These are phyloP conservation scores for Epichloe sp. DNA, from an alignment of 2,329 filamentous ascomycete species.

Conservation along the genomic window DNA sequence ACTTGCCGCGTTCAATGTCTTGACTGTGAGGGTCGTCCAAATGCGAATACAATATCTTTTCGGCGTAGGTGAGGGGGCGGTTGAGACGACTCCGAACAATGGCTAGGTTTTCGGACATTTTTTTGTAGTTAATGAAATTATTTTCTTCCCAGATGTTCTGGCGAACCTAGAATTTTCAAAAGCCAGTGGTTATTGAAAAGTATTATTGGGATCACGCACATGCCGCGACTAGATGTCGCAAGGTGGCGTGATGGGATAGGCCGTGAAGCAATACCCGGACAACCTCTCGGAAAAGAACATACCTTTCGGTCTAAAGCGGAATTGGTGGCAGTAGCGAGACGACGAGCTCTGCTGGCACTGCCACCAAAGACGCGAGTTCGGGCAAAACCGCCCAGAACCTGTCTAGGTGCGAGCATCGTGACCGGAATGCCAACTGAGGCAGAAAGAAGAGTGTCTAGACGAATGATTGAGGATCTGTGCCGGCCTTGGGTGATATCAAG, in stretches of 20 bases:
- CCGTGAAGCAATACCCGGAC: not conserved
- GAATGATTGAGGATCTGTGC: conserved; percentile 8
- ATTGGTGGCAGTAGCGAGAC: conserved; percentile 78
- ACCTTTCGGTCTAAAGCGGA: conserved; percentile 84
- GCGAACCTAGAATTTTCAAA: conserved; percentile 43
- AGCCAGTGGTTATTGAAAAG: not conserved
- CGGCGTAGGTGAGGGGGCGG: conserved; percentile 84
- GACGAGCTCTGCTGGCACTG: conserved; percentile 48
- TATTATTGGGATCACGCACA: not conserved
- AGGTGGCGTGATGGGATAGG: not conserved
- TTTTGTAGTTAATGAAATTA: conserved; percentile 99
- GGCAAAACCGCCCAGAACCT: conserved; percentile 52
- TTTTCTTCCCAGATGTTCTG: conserved; percentile 95
- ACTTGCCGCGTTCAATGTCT: conserved; percentile 89
- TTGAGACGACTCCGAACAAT: conserved; percentile 84
- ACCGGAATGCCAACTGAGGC: conserved; percentile 19
- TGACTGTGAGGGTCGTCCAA: conserved; percentile 92
- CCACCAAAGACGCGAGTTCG: conserved; percentile 43
- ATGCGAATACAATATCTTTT: conserved; percentile 99
- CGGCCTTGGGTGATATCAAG: conserved; percentile 11
- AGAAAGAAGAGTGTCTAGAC: conserved; percentile 15
- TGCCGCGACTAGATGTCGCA: not conserved
- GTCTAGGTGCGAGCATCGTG: conserved; percentile 59
- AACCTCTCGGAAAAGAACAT: conserved; percentile 12
- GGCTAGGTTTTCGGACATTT: conserved; percentile 95